Base-by-base conservation (phyloP, 306 rosid species). In the Quercus agrifolia region DNA sequence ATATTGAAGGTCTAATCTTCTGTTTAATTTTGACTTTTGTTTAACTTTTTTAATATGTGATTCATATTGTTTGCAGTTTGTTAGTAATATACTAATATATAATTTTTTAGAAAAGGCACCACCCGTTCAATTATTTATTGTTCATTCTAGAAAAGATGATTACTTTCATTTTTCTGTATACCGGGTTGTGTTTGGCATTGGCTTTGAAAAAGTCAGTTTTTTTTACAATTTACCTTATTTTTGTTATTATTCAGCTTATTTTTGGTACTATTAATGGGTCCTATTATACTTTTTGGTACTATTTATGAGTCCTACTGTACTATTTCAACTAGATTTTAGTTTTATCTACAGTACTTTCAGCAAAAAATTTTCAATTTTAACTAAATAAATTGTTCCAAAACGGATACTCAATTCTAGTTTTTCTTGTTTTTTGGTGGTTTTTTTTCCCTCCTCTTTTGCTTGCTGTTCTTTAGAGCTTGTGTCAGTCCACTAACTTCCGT, bases 1-100 rank as follows among this genome's bases (percentile, higher is more conserved):
- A 70, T 63, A 20, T 77, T 63, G 30, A 33, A 28, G 70, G 84
- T 69, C 55, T 59, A 49, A 13, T 56, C 77, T 62, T 82, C 25
- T 84, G 55, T 66, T 64, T 64, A 30, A 71, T 61, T 19, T 54
- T n/a, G 33, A 23, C 28, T 23, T 20, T 52, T 67, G 72, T 49
- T 44, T 75, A 35, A 20, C 23, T 41, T 57, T 64, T 56, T 70
- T 52, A 23, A 15, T 18, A 13, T 56, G 76, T 74, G 70, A 28
- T 63, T 63, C 70, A 63, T 28, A 6, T 28, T 12, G 38, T 19
- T 63, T 63, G 70, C 70, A 63, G 17, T 63, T 63, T 33, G 30
- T 63, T 67, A 11, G 15, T 58, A 9, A 4, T 9, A 58, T 67
- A 6, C 46, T 67, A 64, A 6, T 64, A 33, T 33, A 3, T 33